Evolutionary conservation across 352 stramenopile species (phyloP).

Genomic region (Pythium coloratum): DNA sequence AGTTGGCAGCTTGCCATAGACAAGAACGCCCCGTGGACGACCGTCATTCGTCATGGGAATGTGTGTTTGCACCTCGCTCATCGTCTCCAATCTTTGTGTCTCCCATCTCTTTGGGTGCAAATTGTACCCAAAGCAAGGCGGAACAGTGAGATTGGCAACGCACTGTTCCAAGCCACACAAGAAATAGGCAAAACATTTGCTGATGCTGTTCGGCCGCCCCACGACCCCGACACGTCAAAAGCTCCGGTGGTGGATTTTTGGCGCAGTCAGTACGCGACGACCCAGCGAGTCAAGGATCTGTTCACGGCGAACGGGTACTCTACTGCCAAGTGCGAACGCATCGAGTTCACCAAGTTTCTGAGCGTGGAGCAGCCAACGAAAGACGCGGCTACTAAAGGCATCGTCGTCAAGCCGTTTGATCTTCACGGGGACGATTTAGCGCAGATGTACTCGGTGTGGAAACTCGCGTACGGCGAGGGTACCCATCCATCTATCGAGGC

Average conservation of each 20-base stretch:
- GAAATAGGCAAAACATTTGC: conserved; percentile 5
- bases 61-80: too few relatives aligned
- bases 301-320: background rate
- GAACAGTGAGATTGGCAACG: background rate
- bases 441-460: background rate
- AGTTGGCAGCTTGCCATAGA: too few relatives aligned
- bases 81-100: too few relatives aligned
- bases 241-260: background rate
- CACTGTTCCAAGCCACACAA: conserved; percentile 4
- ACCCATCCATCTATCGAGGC: background rate
- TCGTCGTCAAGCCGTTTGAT: background rate
- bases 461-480: background rate
- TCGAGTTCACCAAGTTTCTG: background rate
- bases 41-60: too few relatives aligned
- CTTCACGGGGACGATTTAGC: background rate
- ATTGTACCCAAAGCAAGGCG: too few relatives aligned
- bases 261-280: conserved; percentile 4
- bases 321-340: background rate
- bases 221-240: too few relatives aligned
- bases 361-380: background rate
- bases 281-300: background rate
- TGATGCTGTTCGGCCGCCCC: background rate
- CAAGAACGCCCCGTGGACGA: too few relatives aligned
- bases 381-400: background rate
- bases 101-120: too few relatives aligned